phyloP scores from a whole-genome alignment of 1,284 basidiomycete species.

The Amylostereum chailletii region DNA sequence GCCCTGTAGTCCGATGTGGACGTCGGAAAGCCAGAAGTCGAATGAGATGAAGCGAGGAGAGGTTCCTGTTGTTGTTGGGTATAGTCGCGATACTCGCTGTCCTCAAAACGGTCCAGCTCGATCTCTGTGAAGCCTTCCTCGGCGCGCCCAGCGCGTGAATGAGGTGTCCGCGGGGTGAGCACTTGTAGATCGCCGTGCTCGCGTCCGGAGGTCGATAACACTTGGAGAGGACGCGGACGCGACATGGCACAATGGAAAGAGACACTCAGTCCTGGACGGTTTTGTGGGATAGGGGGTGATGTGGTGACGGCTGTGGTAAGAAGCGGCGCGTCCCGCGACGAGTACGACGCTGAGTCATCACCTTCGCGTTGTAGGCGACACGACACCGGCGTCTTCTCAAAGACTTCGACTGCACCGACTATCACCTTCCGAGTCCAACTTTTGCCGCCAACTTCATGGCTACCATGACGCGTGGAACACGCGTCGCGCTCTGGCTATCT shows the following conservation, averaged over 20 bases:
- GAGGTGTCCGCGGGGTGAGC: conserved; percentile 56
- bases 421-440: too few relatives aligned
- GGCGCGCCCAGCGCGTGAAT: conserved; percentile 46
- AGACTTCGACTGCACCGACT: too few relatives aligned
- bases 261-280: too few relatives aligned
- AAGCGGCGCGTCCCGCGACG: too few relatives aligned
- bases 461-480: conserved; percentile 31
- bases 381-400: neutral
- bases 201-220: too few relatives aligned
- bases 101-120: conserved; percentile 32
- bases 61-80: conserved; percentile 37
- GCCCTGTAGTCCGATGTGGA: conserved; percentile 26
- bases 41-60: conserved; percentile 35
- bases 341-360: too few relatives aligned
- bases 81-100: conserved; percentile 31
- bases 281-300: too few relatives aligned
- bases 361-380: too few relatives aligned
- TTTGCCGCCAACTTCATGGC: neutral
- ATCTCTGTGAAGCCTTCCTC: conserved; percentile 43
- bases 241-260: too few relatives aligned
- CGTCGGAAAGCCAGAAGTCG: conserved; percentile 30
- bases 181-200: too few relatives aligned
- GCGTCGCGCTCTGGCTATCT: conserved; percentile 25
- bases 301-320: too few relatives aligned
- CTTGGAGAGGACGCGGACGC: too few relatives aligned